Evolutionary conservation across 2,329 filamentous ascomycete genomes (phyloP).

Genomic region (Alternaria burnsii): DNA sequence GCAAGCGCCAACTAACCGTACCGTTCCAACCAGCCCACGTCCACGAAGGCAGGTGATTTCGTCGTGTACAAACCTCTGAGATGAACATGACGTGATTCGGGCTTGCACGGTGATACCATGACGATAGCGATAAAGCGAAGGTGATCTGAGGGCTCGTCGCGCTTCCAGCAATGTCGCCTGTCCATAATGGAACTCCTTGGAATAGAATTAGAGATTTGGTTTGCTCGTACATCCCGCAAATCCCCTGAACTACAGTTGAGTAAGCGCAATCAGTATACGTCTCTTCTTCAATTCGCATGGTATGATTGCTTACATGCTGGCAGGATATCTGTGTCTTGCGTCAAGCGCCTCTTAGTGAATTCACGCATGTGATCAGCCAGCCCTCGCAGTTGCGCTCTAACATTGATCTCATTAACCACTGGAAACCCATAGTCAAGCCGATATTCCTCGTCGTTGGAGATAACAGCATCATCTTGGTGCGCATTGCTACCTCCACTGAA

Average conservation of each 20-base stretch:
- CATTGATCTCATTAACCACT: not conserved
- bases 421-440: conserved; percentile 23
- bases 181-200: conserved; percentile 19
- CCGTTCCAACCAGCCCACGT: conserved; percentile 24
- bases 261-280: not conserved
- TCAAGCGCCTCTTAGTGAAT: conserved; percentile 15
- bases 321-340: conserved; percentile 10
- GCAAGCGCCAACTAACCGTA: conserved; percentile 21
- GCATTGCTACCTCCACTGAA: conserved; percentile 14
- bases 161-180: conserved; percentile 9
- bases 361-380: conserved; percentile 23
- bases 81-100: conserved; percentile 15
- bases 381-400: conserved; percentile 14
- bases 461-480: conserved; percentile 10
- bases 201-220: conserved; percentile 1
- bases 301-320: conserved; percentile 4
- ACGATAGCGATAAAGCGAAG: conserved; percentile 18
- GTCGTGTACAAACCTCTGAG: conserved; percentile 10
- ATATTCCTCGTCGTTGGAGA: conserved; percentile 12
- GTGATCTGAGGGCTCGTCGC: conserved; percentile 11
- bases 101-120: conserved; percentile 18
- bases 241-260: not conserved
- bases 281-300: not conserved
- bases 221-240: conserved; percentile 14
- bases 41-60: not conserved